Base-by-base conservation (phyloP, 139 green algal species). In the Deuterostichococcus epilithicus region DNA sequence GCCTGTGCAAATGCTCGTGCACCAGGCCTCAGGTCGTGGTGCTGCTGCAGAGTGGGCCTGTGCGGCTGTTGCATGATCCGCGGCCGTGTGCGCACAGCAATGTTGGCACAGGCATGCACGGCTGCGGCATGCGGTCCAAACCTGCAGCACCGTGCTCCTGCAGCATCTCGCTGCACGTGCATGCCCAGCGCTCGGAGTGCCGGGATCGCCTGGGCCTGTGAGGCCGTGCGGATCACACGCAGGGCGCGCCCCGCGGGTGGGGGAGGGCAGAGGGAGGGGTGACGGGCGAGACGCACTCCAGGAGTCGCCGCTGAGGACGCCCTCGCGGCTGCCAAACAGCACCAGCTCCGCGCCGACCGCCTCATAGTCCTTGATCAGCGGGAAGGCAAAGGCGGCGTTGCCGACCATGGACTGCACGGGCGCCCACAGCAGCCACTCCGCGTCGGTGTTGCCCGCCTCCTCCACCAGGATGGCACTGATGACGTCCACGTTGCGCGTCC, bases 381-480 rank as follows among this genome's bases (percentile, higher is more conserved):
- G 77, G 33, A 81, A 71, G 15, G 70, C 52, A 44, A 76, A 74
- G n/a, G 66, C 38, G 37, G 69, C 34, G 59, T 81, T 38, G 35
- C 34, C 70, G 10, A 76, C 39, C 8, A 81, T 52, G 26, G 59
- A 67, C 60, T 76, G 70, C 70, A 81, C 67, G 52, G 73, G 70
- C 39, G 74, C 30, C 77, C 77, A 81, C n/a, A 77, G 3, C 28
- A 81, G 52, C 77, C 77, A 81, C 68, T 81, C 77, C 0, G 77
- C 77, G 20, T 63, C 52, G 13, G 52, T 63, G 52, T 63, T 63
- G 52, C 52, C 52, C 10, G 18, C 52, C 52, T 63, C 52, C 52
- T 63, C 52, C 20, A 30, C 52, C 13, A 63, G 52, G 10, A 63
- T 25, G 18, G 10, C 8, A 13, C 10, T n/a, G 52, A 63, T 28